These are phyloP conservation scores for Cercospora beticola DNA, from an alignment of 2,329 filamentous ascomycete species.

Conservation along the genomic window DNA sequence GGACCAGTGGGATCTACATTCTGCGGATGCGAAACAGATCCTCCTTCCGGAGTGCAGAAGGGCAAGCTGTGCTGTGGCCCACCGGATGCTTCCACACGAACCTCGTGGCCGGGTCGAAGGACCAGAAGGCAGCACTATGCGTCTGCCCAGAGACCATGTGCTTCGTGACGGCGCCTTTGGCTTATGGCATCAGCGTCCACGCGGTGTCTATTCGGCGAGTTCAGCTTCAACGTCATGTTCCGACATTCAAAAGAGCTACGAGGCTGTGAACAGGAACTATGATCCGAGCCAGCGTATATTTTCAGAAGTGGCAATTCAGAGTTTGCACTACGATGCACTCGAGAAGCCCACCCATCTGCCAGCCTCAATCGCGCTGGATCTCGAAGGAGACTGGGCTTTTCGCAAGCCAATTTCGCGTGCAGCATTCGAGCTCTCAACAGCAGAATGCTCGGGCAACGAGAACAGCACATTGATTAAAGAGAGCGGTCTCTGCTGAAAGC, in stretches of 20 bases:
- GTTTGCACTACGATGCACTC: neutral
- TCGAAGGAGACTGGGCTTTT: neutral
- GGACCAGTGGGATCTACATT: neutral
- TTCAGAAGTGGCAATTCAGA: slow-evolving; percentile 8
- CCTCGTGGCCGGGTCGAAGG: neutral
- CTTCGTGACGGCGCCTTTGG: neutral
- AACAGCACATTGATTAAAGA: neutral
- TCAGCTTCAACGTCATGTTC: neutral
- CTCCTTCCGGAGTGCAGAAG: neutral
- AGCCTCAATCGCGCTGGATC: neutral
- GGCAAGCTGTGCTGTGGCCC: neutral
- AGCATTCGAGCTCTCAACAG: neutral
- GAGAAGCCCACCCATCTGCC: neutral
- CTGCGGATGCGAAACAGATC: neutral
- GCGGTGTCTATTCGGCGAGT: neutral
- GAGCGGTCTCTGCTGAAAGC: neutral
- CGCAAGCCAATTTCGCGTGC: neutral
- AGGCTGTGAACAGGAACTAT: neutral
- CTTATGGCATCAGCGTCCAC: neutral
- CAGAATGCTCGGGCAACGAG: neutral
- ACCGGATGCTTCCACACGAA: neutral
- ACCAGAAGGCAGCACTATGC: neutral
- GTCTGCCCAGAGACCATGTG: neutral
- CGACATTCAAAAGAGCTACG: neutral
- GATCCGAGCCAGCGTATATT: neutral